Base-by-base conservation (phyloP, 1,284 basidiomycete genomes). In the Microbotryum silenes-acaulis region DNA sequence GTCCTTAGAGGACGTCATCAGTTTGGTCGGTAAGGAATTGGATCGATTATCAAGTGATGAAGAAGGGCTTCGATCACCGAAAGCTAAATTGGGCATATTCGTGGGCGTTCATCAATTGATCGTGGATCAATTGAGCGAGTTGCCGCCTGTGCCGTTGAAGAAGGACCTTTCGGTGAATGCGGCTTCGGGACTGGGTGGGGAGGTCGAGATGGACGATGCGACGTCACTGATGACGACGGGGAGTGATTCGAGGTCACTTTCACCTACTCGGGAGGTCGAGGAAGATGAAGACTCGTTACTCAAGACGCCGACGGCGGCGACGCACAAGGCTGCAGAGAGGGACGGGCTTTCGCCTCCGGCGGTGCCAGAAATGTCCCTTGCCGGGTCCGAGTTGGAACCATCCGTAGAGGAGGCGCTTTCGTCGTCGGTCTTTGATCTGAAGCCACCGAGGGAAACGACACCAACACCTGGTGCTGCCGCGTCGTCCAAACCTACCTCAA, bases 51-150 rank as follows among this genome's bases (percentile, higher is more conserved):
- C 37, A 6, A 42, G 6, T 7, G 83, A 88, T 48, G 72, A 78
- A 9, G 62, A 74, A 1, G 73, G 75, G 3, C 83, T 83, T 64
- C 79, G 83, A 44, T 83, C 84, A 20, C 91, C 93, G 0, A 81
- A 79, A 2, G 85, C 87, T 58, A 96, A 97, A 74, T 83, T 87
- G 5, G 81, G 83, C 3, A 79, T 91, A 8, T 78, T 97, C 18
- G 88, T 97, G 21, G 79, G 81, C 8, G 85, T 88, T 0, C 91
- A 97, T 74, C 87, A 88, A 72, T 77, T 88, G 42, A 81, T 93
- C 18, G 88, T 90, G 60, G 87, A 88, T 84, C 70, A 66, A 12
- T 58, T 74, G n/a, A 68, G 67, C 42, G 57, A 61, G 21, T 56
- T 74, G 18, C 72, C 73, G 20, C 57, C 70, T 2, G 68, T 74